These are phyloP conservation scores for Pseudozyma thailandica DNA, from an alignment of 1,284 basidiomycete species.

Conservation along the genomic window DNA sequence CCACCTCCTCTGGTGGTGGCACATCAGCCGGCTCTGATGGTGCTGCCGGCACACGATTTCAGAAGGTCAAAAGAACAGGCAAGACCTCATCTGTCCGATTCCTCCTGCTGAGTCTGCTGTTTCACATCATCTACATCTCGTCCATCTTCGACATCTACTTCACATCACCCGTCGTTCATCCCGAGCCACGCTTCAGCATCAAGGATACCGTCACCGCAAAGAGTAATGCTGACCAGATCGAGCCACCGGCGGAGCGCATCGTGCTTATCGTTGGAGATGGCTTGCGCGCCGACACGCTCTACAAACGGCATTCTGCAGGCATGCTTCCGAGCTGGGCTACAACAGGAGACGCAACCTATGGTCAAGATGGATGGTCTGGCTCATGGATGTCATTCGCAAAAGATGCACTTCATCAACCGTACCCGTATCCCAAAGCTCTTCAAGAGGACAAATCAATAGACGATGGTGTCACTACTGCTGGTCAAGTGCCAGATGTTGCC, in stretches of 20 bases:
- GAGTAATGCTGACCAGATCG: conserved; percentile 7
- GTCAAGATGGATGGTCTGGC: conserved; percentile 11
- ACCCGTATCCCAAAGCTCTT: conserved; percentile 32
- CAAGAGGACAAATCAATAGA: conserved; percentile 4
- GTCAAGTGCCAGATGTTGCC: conserved; percentile 12
- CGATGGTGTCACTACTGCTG: background rate
- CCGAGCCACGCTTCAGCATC: conserved; percentile 49
- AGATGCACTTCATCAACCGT: conserved; percentile 20
- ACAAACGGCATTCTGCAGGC: conserved; percentile 69
- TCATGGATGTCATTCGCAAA: conserved; percentile 32
- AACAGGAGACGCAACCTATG: background rate
- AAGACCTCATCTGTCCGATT: conserved; percentile 70
- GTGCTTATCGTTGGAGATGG: conserved; percentile 81
- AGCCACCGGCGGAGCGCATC: conserved; percentile 76
- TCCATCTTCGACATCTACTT: conserved; percentile 88
- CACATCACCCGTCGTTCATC: conserved; percentile 71
- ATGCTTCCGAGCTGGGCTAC: conserved; percentile 50
- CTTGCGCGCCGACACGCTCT: conserved; percentile 82
- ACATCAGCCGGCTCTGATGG: background rate
- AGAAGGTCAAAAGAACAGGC: conserved; percentile 66
- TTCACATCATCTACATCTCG: conserved; percentile 58
- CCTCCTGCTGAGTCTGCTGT: conserved; percentile 69
- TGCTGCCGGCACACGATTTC: background rate
- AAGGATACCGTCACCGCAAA: conserved; percentile 10
- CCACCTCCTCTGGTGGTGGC: background rate